phyloP scores from a whole-genome alignment of 2,329 filamentous ascomycete species.

The Fusarium coffeatum region DNA sequence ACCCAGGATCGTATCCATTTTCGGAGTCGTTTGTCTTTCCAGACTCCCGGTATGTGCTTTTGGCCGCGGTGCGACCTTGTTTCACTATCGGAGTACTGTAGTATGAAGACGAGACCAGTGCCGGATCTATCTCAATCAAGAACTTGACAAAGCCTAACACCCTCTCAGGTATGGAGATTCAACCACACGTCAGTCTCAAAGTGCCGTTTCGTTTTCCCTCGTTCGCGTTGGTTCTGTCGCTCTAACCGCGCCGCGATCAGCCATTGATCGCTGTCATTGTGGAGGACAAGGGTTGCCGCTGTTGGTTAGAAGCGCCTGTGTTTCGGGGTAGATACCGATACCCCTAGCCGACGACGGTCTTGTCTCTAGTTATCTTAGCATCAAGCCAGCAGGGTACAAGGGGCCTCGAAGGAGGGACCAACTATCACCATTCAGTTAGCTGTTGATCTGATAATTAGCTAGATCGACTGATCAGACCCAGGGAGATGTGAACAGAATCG shows the following conservation, averaged over 20 bases:
- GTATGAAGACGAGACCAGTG: background rate
- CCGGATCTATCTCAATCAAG: background rate
- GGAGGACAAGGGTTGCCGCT: conserved; percentile 36
- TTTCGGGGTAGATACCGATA: conserved; percentile 43
- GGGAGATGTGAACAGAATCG: background rate
- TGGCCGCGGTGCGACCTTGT: conserved; percentile 17
- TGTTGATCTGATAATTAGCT: conserved; percentile 3
- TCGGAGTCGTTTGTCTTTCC: conserved; percentile 33
- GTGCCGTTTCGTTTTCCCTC: conserved; percentile 19
- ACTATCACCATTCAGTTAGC: conserved; percentile 1
- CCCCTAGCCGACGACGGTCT: conserved; percentile 41
- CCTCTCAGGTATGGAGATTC: conserved; percentile 13
- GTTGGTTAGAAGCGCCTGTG: conserved; percentile 39
- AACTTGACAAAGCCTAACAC: conserved; percentile 3
- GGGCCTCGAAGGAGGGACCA: conserved; percentile 17
- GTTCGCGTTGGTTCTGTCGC: conserved; percentile 29
- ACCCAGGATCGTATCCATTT: conserved; percentile 23
- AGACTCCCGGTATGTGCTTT: conserved; percentile 38
- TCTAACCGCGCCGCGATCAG: conserved; percentile 36
- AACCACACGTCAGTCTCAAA: conserved; percentile 18
- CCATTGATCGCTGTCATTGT: conserved; percentile 32
- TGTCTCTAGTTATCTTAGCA: conserved; percentile 39
- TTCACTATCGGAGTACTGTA: background rate
- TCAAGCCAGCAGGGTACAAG: conserved; percentile 42
- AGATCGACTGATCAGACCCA: conserved; percentile 1